Evolutionary conservation across 2,329 filamentous ascomycete genomes (phyloP), one percentile per base, ranked within the genome.

Genomic region (Blastomyces parvus): DNA sequence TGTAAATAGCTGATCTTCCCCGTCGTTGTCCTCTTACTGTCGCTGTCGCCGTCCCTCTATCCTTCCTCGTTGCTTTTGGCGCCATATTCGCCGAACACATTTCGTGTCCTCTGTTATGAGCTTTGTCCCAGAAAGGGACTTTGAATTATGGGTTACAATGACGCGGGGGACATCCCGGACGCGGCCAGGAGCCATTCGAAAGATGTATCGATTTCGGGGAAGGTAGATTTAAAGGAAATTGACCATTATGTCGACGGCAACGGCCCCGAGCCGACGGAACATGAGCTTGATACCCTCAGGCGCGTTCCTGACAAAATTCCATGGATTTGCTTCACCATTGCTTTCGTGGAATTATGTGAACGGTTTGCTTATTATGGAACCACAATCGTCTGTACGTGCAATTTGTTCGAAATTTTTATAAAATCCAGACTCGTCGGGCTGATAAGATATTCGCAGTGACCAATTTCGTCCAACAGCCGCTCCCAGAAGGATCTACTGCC

Each of bases 361-460:
- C 86, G 88, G 57, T 89, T 89, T 76, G 87, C 86, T 13, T 91
- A 89, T 82, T 90, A 90, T 70, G 88, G 88, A 61, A 86, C 85
- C 5, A 82, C 84, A 53, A 82, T 86, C 36, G 79, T 89, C 33
- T 88, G 86, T 83, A 79, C 66, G 79, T 78, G 42, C 8, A 52
- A 7, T 52, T 27, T 27, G 11, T 36, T 38, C 22, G 9, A 25
- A 38, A 22, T n/a, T 53, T 4, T 19, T n/a, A n/a, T 14, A 19
- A 14, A 38, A 6, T 40, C 1, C 8, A 5, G 22, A 8, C 58
- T 22, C 19, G 8, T 25, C 13, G 59, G 22, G 44, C 48, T 53
- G 22, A 53, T 27, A 8, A 40, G 46, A 56, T 36, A 38, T 53
- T 25, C 2, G 22, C 60, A 81, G 79, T 81, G 68, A 84, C 84